Evolutionary conservation across 2,329 filamentous ascomycete species (phyloP), one percentile per base, ranked within the genome.

Genomic region (Sporothrix humicola): DNA sequence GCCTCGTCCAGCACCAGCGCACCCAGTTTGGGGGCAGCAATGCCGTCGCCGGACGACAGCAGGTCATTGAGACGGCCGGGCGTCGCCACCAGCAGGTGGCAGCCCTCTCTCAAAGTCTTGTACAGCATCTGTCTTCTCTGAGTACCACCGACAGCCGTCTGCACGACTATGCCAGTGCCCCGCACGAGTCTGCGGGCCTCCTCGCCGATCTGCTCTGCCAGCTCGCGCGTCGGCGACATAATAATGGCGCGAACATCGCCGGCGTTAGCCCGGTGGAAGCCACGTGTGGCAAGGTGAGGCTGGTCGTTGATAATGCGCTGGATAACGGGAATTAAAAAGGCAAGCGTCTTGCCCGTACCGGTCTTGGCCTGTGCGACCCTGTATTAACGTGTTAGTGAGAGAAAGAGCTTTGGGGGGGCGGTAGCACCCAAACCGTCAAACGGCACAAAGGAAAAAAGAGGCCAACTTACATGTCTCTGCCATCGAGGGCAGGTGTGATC

Each of bases 321-420:
- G 71, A 98, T 84, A 8, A 94, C 85, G 69, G 96, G 96, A 7
- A 98, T 83, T 31, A 99, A 87, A 85, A 98, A 99, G 50, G 93
- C 96, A 73, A 98, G 84, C 0, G 96, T 99, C 84, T 99, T 99
- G 80, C 96, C 96, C 3, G 96, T 98, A 80, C 96, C 96, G 9
- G 96, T 99, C 84, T 93, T 97, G 74, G 96, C 96, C 84, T 98
- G 96, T 65, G 95, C 96, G 77, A 98, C 87, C 78, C 92, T 93
- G 13, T 66, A 37, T 7, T 2, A 20, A 31, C 2, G 79, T 75
- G 59, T 71, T 59, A 72, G 69, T 8, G 17, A 23, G 6, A 37
- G 8, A 56, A 46, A 48, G n/a, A 61, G 46, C 8, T 12, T 10
- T n/a, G n/a, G 23, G 37, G 46, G 46, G n/a, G 7, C 7, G 9